Evolutionary conservation across 345 rosid species (phyloP).

Genomic region (Noccaea bulbosa): DNA sequence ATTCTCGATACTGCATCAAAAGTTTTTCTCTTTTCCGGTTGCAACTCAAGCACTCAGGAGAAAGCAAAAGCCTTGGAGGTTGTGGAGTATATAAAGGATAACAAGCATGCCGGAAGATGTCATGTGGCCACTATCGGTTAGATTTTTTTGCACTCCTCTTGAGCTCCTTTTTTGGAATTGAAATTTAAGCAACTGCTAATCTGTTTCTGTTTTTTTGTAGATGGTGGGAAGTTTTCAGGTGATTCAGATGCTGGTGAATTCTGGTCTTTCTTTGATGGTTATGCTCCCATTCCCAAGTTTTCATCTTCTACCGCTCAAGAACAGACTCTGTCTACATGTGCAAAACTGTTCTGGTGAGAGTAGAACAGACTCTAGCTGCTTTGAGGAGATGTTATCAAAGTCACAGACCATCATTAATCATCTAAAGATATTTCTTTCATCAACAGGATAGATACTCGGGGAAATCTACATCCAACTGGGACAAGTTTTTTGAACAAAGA

Average conservation of each 20-base stretch:
- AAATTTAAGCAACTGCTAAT: conserved; percentile 13
- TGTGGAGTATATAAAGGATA: conserved; percentile 67
- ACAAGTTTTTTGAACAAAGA: conserved; percentile 52
- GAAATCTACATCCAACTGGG: conserved; percentile 58
- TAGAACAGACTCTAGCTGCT: conserved; percentile 42
- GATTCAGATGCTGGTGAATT: conserved; percentile 88
- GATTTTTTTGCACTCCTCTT: conserved; percentile 18
- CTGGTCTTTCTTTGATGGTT: conserved; percentile 95
- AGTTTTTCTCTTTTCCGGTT: conserved; percentile 81
- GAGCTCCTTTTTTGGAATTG: conserved; percentile 3
- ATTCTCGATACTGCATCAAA: conserved; percentile 83
- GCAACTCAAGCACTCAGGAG: conserved; percentile 81
- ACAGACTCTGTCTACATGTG: conserved; percentile 47
- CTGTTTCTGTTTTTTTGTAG: conserved; percentile 48
- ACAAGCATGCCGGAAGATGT: conserved; percentile 75
- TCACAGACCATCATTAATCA: not conserved
- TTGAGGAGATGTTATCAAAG: conserved; percentile 7
- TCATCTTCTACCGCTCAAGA: conserved; percentile 48
- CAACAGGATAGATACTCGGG: conserved; percentile 68
- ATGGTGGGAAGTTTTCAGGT: conserved; percentile 87
- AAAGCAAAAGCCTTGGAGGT: conserved; percentile 94
- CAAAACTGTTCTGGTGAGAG: conserved; percentile 60
- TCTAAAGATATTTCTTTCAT: conserved; percentile 27
- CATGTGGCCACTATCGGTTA: conserved; percentile 80
- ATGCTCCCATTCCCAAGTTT: conserved; percentile 83